Base-by-base conservation (phyloP, 345 rosid genomes). In the Isatis tinctoria region DNA sequence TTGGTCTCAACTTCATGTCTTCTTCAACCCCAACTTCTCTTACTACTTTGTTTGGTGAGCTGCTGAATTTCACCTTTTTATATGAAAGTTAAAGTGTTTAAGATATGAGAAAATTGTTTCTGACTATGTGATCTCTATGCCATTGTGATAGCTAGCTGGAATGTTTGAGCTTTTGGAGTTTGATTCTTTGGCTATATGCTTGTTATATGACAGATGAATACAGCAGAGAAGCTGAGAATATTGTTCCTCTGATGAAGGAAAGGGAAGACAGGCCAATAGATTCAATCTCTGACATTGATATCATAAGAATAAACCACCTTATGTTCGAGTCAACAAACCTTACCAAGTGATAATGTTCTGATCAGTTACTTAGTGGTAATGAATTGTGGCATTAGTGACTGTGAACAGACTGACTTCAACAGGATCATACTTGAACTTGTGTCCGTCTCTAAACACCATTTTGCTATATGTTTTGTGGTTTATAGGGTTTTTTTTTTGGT, bases 1-100 rank as follows among this genome's bases (percentile, higher is more conserved):
- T 85, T 35, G 92, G 94, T 71, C 85, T 87, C 75, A 90, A 86
- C 79, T 90, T 88, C 85, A 67, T 83, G 78, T 80, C 93, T 13
- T 80, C 88, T n/a, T 81, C 90, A 41, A 78, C 83, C 6, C 72
- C 83, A 36, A 82, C 88, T 65, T 87, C 90, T 51, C 57, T 79
- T 13, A 74, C 60, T 74, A 76, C 86, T 33, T 67, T 87, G 36
- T 91, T 81, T 56, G 95, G 89, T 86, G 49, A 81, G 77, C 2
- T 4, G 11, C 41, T 3, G 4, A n/a, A 37, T 37, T 37, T 37
- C 41, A 11, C 11, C 10, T 37, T 37, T 37, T 3, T 37, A n/a
- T n/a, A n/a, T 37, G 11, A 37, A 10, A 37, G 41, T 37, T 13
- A 37, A 10, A 10, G 10, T 37, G 41, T 37, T 10, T n/a, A n/a